phyloP scores from a whole-genome alignment of 176 grass and related monocot species.

The Phyllostachys edulis region DNA sequence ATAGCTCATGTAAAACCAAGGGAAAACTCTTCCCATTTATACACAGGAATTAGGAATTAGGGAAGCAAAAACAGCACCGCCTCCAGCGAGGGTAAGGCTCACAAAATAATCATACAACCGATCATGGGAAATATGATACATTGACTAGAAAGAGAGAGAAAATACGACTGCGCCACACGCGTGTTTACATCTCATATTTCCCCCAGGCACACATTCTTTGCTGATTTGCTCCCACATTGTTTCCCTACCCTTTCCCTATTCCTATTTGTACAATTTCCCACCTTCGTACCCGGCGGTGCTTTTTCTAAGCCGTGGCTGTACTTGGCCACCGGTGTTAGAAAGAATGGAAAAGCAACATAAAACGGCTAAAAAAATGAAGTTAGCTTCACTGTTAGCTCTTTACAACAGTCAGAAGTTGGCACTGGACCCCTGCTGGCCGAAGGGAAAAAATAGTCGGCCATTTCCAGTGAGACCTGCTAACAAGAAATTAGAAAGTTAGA shows the following conservation, averaged over 20 bases:
- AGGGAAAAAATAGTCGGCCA: slow-evolving; percentile 30
- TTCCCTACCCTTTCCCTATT: slow-evolving; percentile 12
- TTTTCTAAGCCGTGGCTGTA: slow-evolving; percentile 32
- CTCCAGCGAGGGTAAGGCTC: not conserved
- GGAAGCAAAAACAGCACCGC: not conserved
- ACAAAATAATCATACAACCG: not conserved
- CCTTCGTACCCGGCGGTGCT: not conserved
- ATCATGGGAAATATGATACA: not conserved
- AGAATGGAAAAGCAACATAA: slow-evolving; percentile 35
- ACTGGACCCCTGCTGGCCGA: slow-evolving; percentile 28
- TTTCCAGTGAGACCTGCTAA: slow-evolving; percentile 27
- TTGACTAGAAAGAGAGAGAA: slow-evolving; percentile 34
- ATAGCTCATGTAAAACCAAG: not conserved
- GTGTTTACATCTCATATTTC: slow-evolving; percentile 24
- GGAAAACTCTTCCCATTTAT: not conserved
- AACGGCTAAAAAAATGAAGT: slow-evolving; percentile 43
- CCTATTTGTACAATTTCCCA: slow-evolving; percentile 44
- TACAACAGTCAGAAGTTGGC: slow-evolving; percentile 40
- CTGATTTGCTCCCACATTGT: not conserved
- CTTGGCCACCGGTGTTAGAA: slow-evolving; percentile 48
- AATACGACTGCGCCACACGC: not conserved
- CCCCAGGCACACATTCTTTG: slow-evolving; percentile 20
- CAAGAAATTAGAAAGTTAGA: slow-evolving; percentile 3
- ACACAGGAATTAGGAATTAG: not conserved
- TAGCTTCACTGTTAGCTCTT: slow-evolving; percentile 47